phyloP scores from a whole-genome alignment of 108 stramenopile species.

The Fistulifera solaris region DNA sequence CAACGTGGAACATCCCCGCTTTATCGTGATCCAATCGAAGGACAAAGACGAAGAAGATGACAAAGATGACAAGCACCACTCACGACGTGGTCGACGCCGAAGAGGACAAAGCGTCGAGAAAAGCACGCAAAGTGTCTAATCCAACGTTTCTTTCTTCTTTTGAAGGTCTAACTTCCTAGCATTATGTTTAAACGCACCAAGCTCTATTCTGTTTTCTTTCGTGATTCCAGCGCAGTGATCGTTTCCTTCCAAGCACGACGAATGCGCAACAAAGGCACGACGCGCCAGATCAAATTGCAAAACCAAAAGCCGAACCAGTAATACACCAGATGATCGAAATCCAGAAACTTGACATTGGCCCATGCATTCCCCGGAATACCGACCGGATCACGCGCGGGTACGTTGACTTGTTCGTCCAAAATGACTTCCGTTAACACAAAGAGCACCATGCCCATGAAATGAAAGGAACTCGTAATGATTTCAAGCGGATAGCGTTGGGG shows the following conservation, averaged over 20 bases:
- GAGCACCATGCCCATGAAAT: constrained; percentile 13
- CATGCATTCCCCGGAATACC: constrained; percentile 7
- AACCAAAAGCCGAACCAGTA: constrained; percentile 23
- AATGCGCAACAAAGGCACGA: constrained; percentile 6
- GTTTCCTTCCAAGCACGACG: constrained; percentile 8
- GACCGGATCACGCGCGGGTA: constrained; percentile 16
- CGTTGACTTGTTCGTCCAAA: constrained; percentile 14
- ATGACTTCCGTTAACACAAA: constrained; percentile 10
- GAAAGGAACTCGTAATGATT: constrained; percentile 7
- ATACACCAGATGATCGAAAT: constrained; percentile 9
- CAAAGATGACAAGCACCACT: no score
- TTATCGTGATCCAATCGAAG: no score
- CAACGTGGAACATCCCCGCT: no score
- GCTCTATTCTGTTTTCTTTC: no score
- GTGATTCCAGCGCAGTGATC: no score
- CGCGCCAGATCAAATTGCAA: constrained; percentile 13
- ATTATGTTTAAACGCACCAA: no score
- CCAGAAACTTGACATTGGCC: constrained; percentile 7
- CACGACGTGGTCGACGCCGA: no score
- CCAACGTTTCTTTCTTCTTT: no score
- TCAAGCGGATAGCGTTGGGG: constrained; percentile 8
- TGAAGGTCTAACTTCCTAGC: no score
- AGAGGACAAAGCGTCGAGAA: no score
- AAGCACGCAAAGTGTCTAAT: no score
- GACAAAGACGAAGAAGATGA: no score